Percentiles rank a stretch among this genome's conserved stretches.
Evolutionary conservation across 225 moss, liverwort and hornwort genomes (phyloP).

Genomic region (Physcomitrium patens): DNA sequence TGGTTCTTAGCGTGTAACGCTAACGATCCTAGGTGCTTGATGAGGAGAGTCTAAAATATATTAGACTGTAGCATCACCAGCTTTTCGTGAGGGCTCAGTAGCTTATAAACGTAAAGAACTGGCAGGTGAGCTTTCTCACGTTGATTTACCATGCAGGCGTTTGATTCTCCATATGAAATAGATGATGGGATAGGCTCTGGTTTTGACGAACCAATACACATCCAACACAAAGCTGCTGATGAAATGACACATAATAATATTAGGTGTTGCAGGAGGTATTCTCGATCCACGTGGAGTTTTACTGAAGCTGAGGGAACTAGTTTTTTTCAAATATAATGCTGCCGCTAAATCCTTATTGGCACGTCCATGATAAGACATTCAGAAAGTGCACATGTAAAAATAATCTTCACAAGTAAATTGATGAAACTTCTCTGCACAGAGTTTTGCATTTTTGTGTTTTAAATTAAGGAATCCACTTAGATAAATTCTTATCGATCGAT

Average conservation of each 20-base stretch:
- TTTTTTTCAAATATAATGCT: constrained; percentile 24
- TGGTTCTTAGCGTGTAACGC: constrained; percentile 22
- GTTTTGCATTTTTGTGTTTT: too few relatives aligned
- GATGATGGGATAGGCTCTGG: constrained; percentile 44
- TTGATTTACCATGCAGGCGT: constrained; percentile 53
- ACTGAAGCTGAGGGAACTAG: constrained; percentile 14
- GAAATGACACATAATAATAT: constrained; percentile 30
- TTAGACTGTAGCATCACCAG: background rate
- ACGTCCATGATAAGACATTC: too few relatives aligned
- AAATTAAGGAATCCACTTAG: too few relatives aligned
- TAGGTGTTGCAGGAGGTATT: constrained; percentile 49
- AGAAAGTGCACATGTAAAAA: too few relatives aligned
- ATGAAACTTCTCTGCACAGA: background rate
- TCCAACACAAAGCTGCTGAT: constrained; percentile 33
- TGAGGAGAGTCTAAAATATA: constrained; percentile 7
- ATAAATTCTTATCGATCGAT: too few relatives aligned
- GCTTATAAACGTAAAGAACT: constrained; percentile 15
- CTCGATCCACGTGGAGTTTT: constrained; percentile 6
- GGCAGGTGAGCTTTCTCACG: constrained; percentile 20
- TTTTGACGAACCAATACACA: constrained; percentile 33
- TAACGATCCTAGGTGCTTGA: background rate
- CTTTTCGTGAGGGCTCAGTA: constrained; percentile 13
- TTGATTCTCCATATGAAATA: constrained; percentile 85
- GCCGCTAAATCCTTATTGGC: background rate
- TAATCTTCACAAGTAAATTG: too few relatives aligned